Conservation (phyloP, 495 filamentous ascomycete species). For the Pseudoneurospora amorphoporcata region DNA sequence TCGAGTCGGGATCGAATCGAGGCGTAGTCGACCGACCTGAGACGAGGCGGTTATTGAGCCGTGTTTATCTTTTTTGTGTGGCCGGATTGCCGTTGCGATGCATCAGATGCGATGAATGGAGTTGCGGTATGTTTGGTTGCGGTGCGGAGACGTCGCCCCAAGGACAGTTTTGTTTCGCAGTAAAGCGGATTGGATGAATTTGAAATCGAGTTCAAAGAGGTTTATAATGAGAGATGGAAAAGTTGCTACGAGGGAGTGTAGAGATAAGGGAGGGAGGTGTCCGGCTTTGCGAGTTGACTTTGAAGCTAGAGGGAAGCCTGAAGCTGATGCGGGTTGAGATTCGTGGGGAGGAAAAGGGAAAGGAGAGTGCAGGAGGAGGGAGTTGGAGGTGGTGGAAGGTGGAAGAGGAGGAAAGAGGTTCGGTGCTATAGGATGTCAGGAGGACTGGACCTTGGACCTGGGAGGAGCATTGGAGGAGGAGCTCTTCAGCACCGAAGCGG, state of each 20-base stretch:
- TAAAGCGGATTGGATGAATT: constrained; percentile 4
- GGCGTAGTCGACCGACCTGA: constrained; percentile 5
- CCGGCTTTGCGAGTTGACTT: background rate
- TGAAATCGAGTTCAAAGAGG: constrained; percentile 17
- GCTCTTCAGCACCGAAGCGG: background rate
- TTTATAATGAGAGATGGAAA: constrained; percentile 26
- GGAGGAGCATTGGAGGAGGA: background rate
- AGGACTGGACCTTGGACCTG: background rate
- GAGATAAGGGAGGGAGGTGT: constrained; percentile 14
- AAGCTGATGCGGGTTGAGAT: constrained; percentile 1
- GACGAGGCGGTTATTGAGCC: background rate
- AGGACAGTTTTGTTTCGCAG: constrained; percentile 11
- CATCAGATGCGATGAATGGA: background rate
- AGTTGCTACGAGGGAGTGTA: constrained; percentile 21
- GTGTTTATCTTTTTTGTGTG: background rate
- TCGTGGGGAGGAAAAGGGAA: constrained; percentile 3
- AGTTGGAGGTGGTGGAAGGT: constrained; percentile 1
- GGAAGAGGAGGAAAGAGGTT: background rate
- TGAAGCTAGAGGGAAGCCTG: constrained; percentile 11
- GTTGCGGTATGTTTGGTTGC: constrained; percentile 4
- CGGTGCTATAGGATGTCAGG: background rate
- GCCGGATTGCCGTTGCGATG: background rate
- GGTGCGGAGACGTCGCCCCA: constrained; percentile 17
- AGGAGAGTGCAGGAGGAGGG: constrained; percentile 22
- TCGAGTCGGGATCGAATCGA: background rate